Conservation (phyloP, 2,329 filamentous ascomycete species). For the Stachybotrys elegans region DNA sequence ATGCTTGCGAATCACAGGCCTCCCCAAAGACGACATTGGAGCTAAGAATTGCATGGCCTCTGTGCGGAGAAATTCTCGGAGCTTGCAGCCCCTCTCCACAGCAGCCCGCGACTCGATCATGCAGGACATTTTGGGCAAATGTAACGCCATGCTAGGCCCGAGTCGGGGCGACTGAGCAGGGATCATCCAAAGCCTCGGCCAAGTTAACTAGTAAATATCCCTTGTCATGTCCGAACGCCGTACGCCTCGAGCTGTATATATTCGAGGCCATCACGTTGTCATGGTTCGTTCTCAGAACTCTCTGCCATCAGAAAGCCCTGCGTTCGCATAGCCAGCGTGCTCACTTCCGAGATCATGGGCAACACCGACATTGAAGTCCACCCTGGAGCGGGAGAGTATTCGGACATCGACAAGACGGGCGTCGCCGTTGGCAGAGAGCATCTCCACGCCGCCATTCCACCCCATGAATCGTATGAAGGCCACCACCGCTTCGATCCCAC, state of each 20-base stretch:
- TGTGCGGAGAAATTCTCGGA: constrained; percentile 24
- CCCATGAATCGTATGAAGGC: constrained; percentile 32
- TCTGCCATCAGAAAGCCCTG: too few relatives aligned
- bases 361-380: constrained; percentile 22
- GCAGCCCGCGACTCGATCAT: too few relatives aligned
- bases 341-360: constrained; percentile 12
- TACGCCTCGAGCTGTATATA: too few relatives aligned
- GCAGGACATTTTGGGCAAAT: too few relatives aligned
- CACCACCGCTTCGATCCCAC: constrained; percentile 34
- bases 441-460: constrained; percentile 23
- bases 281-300: too few relatives aligned
- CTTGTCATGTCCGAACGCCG: too few relatives aligned
- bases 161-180: too few relatives aligned
- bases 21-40: constrained; percentile 23
- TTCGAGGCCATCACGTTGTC: too few relatives aligned
- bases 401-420: constrained; percentile 18
- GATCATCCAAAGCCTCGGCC: too few relatives aligned
- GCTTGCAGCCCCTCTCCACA: too few relatives aligned
- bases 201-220: too few relatives aligned
- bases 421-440: constrained; percentile 32
- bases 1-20: constrained; percentile 18
- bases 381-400: constrained; percentile 16
- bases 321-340: background rate
- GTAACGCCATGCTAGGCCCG: too few relatives aligned
- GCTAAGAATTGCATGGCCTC: constrained; percentile 17